Conservation (phyloP, 306 rosid genomes). For the Delonix regia region DNA sequence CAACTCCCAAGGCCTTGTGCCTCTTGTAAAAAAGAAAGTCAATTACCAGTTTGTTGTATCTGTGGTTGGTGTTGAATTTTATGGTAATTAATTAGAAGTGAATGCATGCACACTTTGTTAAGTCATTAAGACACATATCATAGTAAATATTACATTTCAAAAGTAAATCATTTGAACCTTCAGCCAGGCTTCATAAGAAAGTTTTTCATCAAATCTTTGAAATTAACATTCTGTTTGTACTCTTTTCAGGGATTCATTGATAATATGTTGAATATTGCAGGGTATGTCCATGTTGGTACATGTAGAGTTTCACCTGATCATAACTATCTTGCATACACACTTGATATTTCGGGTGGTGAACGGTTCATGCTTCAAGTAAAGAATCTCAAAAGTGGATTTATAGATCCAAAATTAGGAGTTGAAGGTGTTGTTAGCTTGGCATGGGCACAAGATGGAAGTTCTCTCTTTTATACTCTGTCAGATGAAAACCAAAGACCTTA, state of each 20-base stretch:
- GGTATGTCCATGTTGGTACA: conserved; percentile 92
- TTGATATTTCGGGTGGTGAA: conserved; percentile 79
- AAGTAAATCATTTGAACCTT: conserved; percentile 6
- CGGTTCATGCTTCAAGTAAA: conserved; percentile 76
- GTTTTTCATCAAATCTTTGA: conserved; percentile 10
- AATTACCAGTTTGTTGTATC: not conserved
- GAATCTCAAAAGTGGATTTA: conserved; percentile 70
- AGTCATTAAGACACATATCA: not conserved
- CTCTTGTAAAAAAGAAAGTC: no score
- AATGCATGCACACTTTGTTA: not conserved
- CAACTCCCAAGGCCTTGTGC: no score
- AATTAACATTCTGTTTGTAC: conserved; percentile 1
- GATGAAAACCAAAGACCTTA: conserved; percentile 93
- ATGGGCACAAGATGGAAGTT: conserved; percentile 76
- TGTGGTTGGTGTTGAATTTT: not conserved
- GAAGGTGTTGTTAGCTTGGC: conserved; percentile 82
- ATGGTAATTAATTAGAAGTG: not conserved
- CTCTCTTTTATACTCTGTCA: conserved; percentile 71
- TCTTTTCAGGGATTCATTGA: conserved; percentile 16
- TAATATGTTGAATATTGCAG: conserved; percentile 46
- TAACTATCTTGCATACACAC: conserved; percentile 79
- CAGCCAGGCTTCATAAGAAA: conserved; percentile 4
- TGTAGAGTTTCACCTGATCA: conserved; percentile 90
- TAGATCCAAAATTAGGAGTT: conserved; percentile 53
- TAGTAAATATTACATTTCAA: not conserved